A percentile compares a stretch with the other conserved stretches of the same genome.
Evolutionary conservation across 179 eudicot species (phyloP).

Genomic region (Beta macrorhiza): DNA sequence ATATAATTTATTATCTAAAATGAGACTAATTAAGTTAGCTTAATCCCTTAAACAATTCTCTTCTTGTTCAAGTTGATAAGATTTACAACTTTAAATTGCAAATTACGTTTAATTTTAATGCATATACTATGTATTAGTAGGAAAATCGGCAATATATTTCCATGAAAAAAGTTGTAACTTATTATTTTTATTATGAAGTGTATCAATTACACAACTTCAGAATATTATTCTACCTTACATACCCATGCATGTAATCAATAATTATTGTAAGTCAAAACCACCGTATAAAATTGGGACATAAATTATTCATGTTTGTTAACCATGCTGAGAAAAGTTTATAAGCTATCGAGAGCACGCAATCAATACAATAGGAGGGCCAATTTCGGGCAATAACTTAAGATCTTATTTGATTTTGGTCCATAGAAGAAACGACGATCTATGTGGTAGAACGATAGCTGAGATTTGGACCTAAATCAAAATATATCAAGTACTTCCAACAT

Average conservation of each 20-base stretch:
- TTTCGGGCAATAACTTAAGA: no score
- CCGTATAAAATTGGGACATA: neutral
- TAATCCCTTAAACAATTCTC: neutral
- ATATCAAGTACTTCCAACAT: no score
- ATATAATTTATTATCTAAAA: neutral
- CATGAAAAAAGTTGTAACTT: neutral
- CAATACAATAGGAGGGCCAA: neutral
- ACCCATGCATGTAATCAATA: neutral
- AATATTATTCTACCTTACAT: neutral
- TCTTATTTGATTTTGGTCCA: neutral
- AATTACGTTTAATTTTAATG: neutral
- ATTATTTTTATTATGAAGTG: neutral
- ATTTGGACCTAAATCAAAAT: no score
- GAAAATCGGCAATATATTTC: neutral
- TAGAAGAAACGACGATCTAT: no score
- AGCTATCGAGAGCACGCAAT: neutral
- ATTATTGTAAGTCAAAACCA: neutral
- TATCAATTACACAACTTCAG: neutral
- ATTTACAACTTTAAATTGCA: neutral
- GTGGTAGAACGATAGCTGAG: no score
- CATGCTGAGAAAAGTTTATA: neutral
- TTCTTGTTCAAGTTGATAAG: slow-evolving; percentile 12
- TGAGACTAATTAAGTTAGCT: neutral
- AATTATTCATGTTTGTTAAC: slow-evolving; percentile 1
- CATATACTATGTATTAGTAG: neutral